phyloP scores from a whole-genome alignment of 192 early-diverging fungal genomes.

The Radiomyces spectabilis region DNA sequence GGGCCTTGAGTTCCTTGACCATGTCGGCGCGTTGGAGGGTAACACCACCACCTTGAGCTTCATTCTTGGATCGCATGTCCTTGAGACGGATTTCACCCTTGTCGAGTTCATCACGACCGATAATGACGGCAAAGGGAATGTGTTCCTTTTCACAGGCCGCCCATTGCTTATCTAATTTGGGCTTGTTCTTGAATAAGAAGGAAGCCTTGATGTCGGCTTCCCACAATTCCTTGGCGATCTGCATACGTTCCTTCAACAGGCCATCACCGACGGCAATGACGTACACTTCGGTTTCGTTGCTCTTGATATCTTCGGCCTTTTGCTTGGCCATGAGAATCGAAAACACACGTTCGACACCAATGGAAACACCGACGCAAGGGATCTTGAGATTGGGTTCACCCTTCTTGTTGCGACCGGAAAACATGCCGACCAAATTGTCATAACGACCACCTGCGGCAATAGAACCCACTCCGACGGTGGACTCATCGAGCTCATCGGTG shows the following conservation, averaged over 20 bases:
- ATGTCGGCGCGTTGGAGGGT: constrained; percentile 49
- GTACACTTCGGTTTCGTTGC: constrained; percentile 77
- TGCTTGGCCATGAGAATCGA: constrained; percentile 71
- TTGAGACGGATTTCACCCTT: constrained; percentile 82
- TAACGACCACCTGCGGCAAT: constrained; percentile 97
- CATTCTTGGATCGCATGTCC: constrained; percentile 63
- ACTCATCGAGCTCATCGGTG: constrained; percentile 63
- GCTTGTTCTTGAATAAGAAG: constrained; percentile 90
- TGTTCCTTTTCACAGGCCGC: constrained; percentile 72
- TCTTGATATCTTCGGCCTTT: constrained; percentile 54
- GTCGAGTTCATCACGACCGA: constrained; percentile 77
- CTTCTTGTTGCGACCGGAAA: constrained; percentile 60
- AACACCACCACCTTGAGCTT: constrained; percentile 48
- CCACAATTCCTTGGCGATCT: constrained; percentile 83
- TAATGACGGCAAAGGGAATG: constrained; percentile 87
- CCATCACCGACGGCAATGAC: constrained; percentile 77
- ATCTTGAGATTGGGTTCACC: constrained; percentile 58
- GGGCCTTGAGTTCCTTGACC: constrained; percentile 48
- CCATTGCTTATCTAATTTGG: constrained; percentile 72
- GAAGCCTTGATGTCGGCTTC: constrained; percentile 84
- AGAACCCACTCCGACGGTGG: constrained; percentile 81
- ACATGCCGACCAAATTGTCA: constrained; percentile 96
- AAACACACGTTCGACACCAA: constrained; percentile 96
- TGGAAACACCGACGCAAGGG: constrained; percentile 92
- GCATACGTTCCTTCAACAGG: constrained; percentile 84